These are phyloP conservation scores for Gliomastix tumulicola DNA, from an alignment of 2,329 filamentous ascomycete species.

Conservation along the genomic window DNA sequence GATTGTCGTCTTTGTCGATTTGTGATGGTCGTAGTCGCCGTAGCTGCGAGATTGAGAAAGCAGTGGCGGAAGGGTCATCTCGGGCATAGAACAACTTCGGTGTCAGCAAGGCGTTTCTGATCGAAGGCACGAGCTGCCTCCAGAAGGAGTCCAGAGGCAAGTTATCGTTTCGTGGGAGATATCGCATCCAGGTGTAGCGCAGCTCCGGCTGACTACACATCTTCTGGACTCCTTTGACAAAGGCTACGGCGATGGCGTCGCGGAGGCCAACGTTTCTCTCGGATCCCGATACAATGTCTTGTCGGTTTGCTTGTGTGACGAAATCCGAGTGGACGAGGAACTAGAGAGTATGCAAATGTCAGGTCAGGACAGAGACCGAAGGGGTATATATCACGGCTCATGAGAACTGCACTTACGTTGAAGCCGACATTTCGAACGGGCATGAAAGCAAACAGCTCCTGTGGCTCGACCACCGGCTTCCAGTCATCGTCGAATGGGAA, in stretches of 20 bases:
- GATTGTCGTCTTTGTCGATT: background rate
- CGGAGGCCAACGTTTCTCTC: conserved; percentile 27
- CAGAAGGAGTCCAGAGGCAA: background rate
- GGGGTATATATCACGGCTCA: background rate
- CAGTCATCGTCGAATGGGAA: conserved; percentile 30
- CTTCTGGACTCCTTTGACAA: conserved; percentile 26
- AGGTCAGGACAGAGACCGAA: too few species aligned
- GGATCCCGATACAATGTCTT: conserved; percentile 30
- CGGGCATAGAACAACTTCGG: background rate
- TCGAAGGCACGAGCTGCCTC: background rate
- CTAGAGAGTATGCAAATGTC: conserved; percentile 8
- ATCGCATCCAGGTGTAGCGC: conserved; percentile 36
- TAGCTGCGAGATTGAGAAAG: too few species aligned
- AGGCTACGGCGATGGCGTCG: conserved; percentile 24
- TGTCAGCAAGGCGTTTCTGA: background rate
- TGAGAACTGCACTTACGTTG: conserved; percentile 18
- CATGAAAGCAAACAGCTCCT: conserved; percentile 37
- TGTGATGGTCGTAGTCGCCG: background rate
- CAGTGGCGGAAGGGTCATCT: too few species aligned
- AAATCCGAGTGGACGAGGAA: conserved; percentile 46
- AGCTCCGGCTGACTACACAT: conserved; percentile 28
- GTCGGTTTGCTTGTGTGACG: conserved; percentile 33
- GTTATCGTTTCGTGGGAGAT: conserved; percentile 22
- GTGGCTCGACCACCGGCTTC: conserved; percentile 25
- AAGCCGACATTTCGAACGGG: conserved; percentile 34